Evolutionary conservation across 1,139 yeast genomes (phyloP), one percentile per base, ranked within the genome.

Genomic region (Geotrichum aggregatum): DNA sequence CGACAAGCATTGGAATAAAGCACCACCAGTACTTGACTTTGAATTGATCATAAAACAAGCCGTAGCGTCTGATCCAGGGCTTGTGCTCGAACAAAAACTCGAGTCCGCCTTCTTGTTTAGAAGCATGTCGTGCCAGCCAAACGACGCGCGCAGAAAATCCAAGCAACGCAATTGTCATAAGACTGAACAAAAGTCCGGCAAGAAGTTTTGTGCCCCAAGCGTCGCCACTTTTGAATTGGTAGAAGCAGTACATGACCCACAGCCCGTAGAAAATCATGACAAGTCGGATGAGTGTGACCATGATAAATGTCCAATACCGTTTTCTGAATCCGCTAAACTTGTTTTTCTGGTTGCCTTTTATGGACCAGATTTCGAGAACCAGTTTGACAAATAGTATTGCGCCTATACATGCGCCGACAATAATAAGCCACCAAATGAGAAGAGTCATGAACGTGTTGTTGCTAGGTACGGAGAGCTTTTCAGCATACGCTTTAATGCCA

Each of bases 381-480:
- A 62, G 36, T 42, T 64, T 62, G 55, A 61, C 49, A 8, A 54
- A 28, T 33, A 66, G 46, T 33, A 67, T 58, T 3, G 56, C 52
- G 2, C 56, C 57, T 10, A 64, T 39, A 14, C 65, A 55, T 1
- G 56, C 56, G 2, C 60, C 66, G 40, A 65, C 53, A 28, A 65
- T 52, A 33, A 67, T 61, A 3, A 63, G 58, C 61, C 65, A 68
- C 66, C 69, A 66, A 18, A 68, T 54, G 21, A 68, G 55, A 14
- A 65, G 55, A 1, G 71, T 67, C 61, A 65, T 56, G 51, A 68
- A 67, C n/a, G 68, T 63, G 54, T 68, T 66, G 22, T 68, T 61
- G 33, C 55, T 54, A 3, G 72, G 72, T n/a, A 68, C 58, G 21
- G 56, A 41, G 16, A 66, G 60, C 36, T 64, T 61, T 41, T 67